Base-by-base conservation (phyloP, 176 grass and related monocot species). In the Zoysia japonica region DNA sequence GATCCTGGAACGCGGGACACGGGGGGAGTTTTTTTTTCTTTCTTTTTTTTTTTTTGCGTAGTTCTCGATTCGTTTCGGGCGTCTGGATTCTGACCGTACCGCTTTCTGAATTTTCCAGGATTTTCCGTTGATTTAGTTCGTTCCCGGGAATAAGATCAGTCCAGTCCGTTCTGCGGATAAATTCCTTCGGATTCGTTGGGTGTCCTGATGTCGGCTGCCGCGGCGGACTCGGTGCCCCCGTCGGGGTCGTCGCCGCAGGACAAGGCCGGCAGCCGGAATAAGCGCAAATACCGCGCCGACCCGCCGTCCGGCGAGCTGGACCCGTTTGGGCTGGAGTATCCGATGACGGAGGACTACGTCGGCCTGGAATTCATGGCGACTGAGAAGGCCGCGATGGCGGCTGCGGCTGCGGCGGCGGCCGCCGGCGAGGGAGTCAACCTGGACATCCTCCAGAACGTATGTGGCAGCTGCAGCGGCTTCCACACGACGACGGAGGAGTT, bases 231-330 rank as follows among this genome's bases (percentile, higher is more conserved):
- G 67, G 49, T 55, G 72, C 78, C 48, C 44, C 44, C 87, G 52
- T 85, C 67, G 52, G 78, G 68, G 44, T 68, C 84, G 38, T 45
- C 67, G 9, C 11, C 61, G 48, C 91, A 94, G 61, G 95, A 94
- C 79, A 92, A 82, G 72, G 85, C 88, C 7, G 59, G 73, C 65
- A 95, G 86, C 76, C 80, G 92, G 82, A 99, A 99, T 83, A 99
- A 99, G 88, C 83, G 96, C 48, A 99, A 99, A 70, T 99, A 86
- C 56, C 90, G 90, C 0, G 91, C 90, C 5, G 96, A 99, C 65
- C 88, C 88, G 45, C 90, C 82, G 10, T 78, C 85, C 15, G 52
- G 90, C 5, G 90, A 99, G 73, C 67, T 86, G 14, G 83, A 57
- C 20, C 51, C 84, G 13, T 80, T 86, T 4, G 80, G 71, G 5